These are phyloP conservation scores for Drechslera avenae DNA, from an alignment of 2,329 filamentous ascomycete genomes.

Conservation along the genomic window DNA sequence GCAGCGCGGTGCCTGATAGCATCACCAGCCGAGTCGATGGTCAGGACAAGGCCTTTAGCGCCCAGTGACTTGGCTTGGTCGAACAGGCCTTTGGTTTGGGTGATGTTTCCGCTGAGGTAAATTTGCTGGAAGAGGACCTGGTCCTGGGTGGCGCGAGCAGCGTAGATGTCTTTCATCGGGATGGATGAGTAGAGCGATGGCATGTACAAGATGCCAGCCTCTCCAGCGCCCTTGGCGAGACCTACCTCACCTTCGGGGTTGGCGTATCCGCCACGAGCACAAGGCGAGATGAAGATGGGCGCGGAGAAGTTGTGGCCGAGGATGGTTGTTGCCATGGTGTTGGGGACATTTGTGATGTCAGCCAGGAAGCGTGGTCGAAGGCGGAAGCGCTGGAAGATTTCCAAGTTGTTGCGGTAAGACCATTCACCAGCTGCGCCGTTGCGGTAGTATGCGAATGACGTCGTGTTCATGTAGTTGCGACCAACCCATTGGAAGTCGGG, in stretches of 20 bases:
- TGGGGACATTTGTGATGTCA: slow-evolving; percentile 54
- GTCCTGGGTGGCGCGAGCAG: slow-evolving; percentile 9
- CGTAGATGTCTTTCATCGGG: slow-evolving; percentile 25
- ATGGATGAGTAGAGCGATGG: slow-evolving; percentile 45
- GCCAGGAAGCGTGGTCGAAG: slow-evolving; percentile 57
- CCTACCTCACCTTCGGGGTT: slow-evolving; percentile 57
- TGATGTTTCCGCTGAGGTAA: slow-evolving; percentile 44
- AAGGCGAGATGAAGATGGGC: slow-evolving; percentile 62
- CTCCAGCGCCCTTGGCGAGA: slow-evolving; percentile 56
- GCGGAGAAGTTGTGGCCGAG: slow-evolving; percentile 60
- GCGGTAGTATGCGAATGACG: slow-evolving; percentile 63
- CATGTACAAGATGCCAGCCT: slow-evolving; percentile 59
- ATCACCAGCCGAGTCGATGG: slow-evolving; percentile 49
- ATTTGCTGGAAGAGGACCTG: slow-evolving; percentile 51
- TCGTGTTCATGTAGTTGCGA: slow-evolving; percentile 53
- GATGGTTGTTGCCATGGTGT: slow-evolving; percentile 52
- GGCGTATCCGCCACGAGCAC: slow-evolving; percentile 48
- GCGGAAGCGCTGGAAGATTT: slow-evolving; percentile 57
- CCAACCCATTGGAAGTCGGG: slow-evolving; percentile 62
- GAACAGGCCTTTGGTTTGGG: slow-evolving; percentile 40
- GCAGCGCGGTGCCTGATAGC: slow-evolving; percentile 46
- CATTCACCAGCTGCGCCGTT: slow-evolving; percentile 62
- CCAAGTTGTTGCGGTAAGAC: slow-evolving; percentile 63
- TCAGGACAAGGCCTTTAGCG: slow-evolving; percentile 50
- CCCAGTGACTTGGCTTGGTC: slow-evolving; percentile 39